Base-by-base conservation (phyloP, 1,139 yeast genomes). In the Williopsis jadinii region DNA sequence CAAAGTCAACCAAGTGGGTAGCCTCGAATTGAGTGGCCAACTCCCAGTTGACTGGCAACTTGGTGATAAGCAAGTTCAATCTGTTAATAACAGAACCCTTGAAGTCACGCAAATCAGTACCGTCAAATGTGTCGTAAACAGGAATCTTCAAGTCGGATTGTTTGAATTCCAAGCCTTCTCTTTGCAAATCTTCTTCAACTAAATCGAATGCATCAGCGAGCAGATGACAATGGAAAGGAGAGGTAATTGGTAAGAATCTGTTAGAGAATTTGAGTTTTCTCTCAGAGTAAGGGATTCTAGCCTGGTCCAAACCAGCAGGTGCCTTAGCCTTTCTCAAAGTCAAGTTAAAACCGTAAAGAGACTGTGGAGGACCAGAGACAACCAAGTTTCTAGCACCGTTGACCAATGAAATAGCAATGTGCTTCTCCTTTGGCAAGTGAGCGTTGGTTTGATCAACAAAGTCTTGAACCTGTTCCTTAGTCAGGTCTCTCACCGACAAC, bases 351-450 rank as follows among this genome's bases (percentile, higher is more conserved):
- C 99, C 99, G 58, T 92, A 92, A 53, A 92, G 73, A n/a, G 97
- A 88, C 72, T 88, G 96, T 43, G 98, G 97, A 41, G 98, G 98
- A 63, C 99, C 99, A 31, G 95, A 80, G 42, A 92, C 86, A 47
- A 92, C 98, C 70, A 88, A 75, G 66, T 88, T 87, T 69, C 95
- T 80, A 37, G 96, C 95, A 63, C 98, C 98, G 60, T 92, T 92
- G 54, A 90, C 75, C 61, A 92, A 78, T 41, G 97, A 88, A 53
- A 92, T 82, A 47, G 83, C 86, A 59, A 92, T 83, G 61, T 87
- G 96, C 67, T 87, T 87, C 58, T 87, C 95, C 44, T 71, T 68
- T 54, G 98, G 97, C 67, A 92, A 78, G 67, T 90, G 97, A 61
- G 83, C 77, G 70, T 92, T 92, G 47, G 99, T 92, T 64, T 80